phyloP scores from a whole-genome alignment of 140 eudicot species.

The Cichorium intybus region DNA sequence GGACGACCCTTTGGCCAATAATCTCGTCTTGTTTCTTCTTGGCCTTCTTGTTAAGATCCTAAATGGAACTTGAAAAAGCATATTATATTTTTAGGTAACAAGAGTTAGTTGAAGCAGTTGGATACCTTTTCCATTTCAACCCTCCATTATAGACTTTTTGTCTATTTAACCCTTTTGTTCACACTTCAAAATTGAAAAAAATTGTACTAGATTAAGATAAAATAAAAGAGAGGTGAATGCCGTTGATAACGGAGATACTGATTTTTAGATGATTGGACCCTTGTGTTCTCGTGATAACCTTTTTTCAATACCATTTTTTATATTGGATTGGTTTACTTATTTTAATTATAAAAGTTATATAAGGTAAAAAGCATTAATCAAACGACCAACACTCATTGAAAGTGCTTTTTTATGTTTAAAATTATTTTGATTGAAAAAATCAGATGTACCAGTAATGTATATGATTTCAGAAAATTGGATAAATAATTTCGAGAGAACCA shows the following conservation, averaged over 20 bases:
- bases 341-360: no score
- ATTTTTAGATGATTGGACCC: conserved; percentile 27
- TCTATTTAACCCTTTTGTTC: conserved; percentile 31
- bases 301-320: background rate
- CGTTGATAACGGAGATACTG: conserved; percentile 37
- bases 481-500: no score
- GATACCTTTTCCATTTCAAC: conserved; percentile 38
- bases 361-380: no score
- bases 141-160: conserved; percentile 31
- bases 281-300: conserved; percentile 8
- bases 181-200: conserved; percentile 29
- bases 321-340: no score
- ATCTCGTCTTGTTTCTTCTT: background rate
- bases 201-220: background rate
- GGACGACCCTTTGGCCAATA: background rate
- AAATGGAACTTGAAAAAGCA: no score
- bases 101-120: conserved; percentile 28
- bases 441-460: no score
- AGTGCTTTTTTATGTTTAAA: no score
- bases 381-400: no score
- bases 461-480: no score
- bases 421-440: no score
- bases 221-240: conserved; percentile 16
- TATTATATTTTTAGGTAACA: background rate
- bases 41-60: background rate